Evolutionary conservation across 768 basidiomycete genomes (phyloP), one percentile per base, ranked within the genome.

Genomic region (Jaapia argillacea): DNA sequence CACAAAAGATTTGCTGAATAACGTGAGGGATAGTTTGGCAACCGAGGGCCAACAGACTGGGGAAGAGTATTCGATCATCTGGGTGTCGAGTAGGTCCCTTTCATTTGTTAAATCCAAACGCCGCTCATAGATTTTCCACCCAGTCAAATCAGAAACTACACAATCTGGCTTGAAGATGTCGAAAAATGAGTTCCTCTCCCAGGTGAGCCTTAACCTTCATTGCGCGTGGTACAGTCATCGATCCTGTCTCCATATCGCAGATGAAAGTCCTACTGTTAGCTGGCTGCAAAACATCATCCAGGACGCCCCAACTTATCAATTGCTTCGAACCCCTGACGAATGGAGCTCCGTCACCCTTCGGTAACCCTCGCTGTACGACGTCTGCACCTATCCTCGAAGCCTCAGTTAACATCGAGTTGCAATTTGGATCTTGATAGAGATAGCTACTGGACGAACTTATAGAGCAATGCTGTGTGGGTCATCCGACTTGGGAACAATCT

Each of bases 201-300:
- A 68, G 53, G 65, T 60, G 20, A 20, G 51, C 14, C 4, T 31
- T 37, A 3, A 20, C 35, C 52, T 2, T 44, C 44, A 6, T 40
- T 53, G 65, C 59, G 46, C 38, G 20, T 33, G 33, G 42, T 2
- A 41, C 31, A 26, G 42, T 48, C 31, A 39, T 31, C n/a, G 23
- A 16, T 20, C 37, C 35, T 21, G 41, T 14, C 24, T 42, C 31
- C 37, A 36, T 41, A 22, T 50, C n/a, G 40, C 50, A 60, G 59
- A 57, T 63, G 54, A 69, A 67, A 43, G 54, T 64, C 5, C 53
- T 69, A 6, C 54, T 69, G 26, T 38, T 67, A 25, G 60, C 62
- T 14, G 74, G 74, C 28, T 77, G 76, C 42, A 75, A 76, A 56
- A 77, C 75, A 3, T 77, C 74, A 2, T 66, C 67, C 1, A 59